Conservation (phyloP, 1,284 basidiomycete species). For the Thecaphora thlaspeos region DNA sequence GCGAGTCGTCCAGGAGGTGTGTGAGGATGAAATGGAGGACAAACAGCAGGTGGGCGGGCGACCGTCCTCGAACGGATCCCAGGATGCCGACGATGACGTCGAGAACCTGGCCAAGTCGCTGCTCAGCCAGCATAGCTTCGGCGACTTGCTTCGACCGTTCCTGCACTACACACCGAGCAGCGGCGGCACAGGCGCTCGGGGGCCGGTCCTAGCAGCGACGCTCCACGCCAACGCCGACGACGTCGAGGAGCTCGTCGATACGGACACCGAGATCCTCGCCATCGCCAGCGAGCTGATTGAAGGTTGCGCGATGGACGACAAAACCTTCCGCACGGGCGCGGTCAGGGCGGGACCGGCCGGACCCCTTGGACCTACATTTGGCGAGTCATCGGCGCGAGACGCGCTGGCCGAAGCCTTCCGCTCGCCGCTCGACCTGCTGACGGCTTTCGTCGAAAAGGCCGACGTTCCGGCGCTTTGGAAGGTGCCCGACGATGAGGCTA, state of each 20-base stretch:
- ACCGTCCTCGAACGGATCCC: constrained; percentile 19
- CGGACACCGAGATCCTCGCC: constrained; percentile 37
- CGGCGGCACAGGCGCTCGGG: too few relatives aligned
- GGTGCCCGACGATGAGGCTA: background rate
- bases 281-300: constrained; percentile 30
- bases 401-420: background rate
- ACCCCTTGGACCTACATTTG: too few relatives aligned
- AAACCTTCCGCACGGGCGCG: constrained; percentile 14
- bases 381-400: too few relatives aligned
- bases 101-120: constrained; percentile 6
- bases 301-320: constrained; percentile 21
- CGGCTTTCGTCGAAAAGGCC: constrained; percentile 13
- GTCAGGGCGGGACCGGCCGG: constrained; percentile 4
- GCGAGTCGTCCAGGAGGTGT: constrained; percentile 32
- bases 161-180: constrained; percentile 9
- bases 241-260: constrained; percentile 30
- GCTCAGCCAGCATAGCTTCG: constrained; percentile 18
- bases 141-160: constrained; percentile 14
- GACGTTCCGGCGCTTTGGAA: background rate
- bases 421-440: constrained; percentile 9
- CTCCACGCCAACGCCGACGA: constrained; percentile 23
- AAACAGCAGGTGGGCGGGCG: constrained; percentile 10
- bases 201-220: background rate
- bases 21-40: constrained; percentile 30
- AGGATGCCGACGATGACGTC: constrained; percentile 21